Evolutionary conservation across 1,284 basidiomycete species (phyloP).

Genomic region (Testicularia cyperi): DNA sequence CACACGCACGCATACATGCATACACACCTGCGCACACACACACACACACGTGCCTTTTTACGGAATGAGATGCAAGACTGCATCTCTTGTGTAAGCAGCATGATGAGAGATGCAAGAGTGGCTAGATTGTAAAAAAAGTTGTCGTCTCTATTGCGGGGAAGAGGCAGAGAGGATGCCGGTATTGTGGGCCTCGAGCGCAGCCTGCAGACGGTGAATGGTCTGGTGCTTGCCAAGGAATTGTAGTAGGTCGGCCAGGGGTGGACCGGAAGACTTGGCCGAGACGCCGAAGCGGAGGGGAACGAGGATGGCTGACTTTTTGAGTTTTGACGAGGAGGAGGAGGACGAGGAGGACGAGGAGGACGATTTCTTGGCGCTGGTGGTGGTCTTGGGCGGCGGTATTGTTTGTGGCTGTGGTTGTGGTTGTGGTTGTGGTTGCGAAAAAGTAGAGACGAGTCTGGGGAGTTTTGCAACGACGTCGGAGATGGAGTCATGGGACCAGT

Average conservation of each 20-base stretch:
- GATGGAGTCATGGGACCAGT: constrained; percentile 11
- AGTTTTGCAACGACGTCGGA: constrained; percentile 11
- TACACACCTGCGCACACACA: too few species aligned
- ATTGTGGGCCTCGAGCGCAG: constrained; percentile 5
- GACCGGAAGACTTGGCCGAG: constrained; percentile 14
- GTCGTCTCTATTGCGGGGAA: too few species aligned
- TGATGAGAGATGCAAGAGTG: too few species aligned
- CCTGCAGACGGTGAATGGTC: constrained; percentile 2
- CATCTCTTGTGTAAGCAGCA: too few species aligned
- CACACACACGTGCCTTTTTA: too few species aligned
- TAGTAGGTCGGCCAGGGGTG: constrained; percentile 30
- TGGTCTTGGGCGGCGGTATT: background rate
- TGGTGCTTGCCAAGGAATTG: constrained; percentile 13
- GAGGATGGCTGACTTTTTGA: constrained; percentile 30
- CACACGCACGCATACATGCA: too few species aligned
- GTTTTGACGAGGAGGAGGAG: too few species aligned
- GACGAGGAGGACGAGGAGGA: too few species aligned
- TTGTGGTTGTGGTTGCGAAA: background rate
- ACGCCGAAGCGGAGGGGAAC: constrained; percentile 31
- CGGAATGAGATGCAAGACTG: too few species aligned
- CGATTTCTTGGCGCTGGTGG: too few species aligned
- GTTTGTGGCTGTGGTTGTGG: background rate
- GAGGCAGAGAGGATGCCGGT: too few species aligned
- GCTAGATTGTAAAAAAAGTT: too few species aligned
- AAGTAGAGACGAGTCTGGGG: constrained; percentile 4